Evolutionary conservation across 2,329 filamentous ascomycete species (phyloP), one percentile per base, ranked within the genome.

Genomic region (Sporothrix protearum): DNA sequence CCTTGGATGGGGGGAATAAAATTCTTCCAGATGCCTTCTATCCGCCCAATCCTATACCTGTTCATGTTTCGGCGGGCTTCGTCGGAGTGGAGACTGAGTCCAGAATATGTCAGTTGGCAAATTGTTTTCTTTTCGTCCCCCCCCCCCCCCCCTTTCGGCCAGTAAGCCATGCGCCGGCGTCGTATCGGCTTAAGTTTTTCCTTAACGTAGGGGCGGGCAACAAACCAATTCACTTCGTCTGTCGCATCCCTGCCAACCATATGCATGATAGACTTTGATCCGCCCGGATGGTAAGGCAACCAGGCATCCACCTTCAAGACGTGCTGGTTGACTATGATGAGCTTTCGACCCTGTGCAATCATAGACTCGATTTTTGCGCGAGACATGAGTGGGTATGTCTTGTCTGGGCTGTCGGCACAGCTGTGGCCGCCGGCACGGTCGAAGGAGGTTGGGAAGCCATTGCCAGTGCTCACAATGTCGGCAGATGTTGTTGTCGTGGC

Each of bases 201-300:
- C n/a, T 47, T 5, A 12, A 47, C 33, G 4, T 2, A 14, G 7
- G 12, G 53, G 10, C 22, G 42, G 42, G 25, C 14, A 30, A 84
- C 91, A 68, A 86, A 97, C 93, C 91, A 92, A 80, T 91, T 93
- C 73, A 98, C 90, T 81, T 98, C 96, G 80, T 97, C 94, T 12
- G 95, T 97, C 68, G 93, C 95, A 87, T 97, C 94, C 81, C 91
- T 89, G 73, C 94, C 94, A 73, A 98, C 88, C 93, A 97, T 96
- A 79, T 99, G 96, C 79, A 89, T 84, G 75, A 99, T 96, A 70
- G 95, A 88, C 81, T 94, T 96, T 77, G 95, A 90, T 76, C 96
- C 96, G 71, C 96, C 96, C 14, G 96, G 96, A 78, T 98, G 96
- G 78, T 92, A 97, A 69, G 88, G 88, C 69, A 96, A 83, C 93